Base-by-base conservation (phyloP, 177 flowering plant species). In the Vitis hybrid region DNA sequence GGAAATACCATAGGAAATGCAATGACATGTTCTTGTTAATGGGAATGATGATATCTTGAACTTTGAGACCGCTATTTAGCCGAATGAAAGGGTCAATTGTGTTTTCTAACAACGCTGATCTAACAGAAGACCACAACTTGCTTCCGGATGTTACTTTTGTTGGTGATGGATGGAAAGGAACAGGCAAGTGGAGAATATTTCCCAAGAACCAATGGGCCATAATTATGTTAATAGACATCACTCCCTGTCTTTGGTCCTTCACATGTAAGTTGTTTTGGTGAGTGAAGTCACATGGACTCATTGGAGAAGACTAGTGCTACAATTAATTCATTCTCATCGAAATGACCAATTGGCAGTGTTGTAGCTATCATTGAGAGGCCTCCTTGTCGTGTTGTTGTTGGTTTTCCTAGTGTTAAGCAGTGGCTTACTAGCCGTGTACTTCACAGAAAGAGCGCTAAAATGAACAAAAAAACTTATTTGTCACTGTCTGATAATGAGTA, bases 291-390 rank as follows among this genome's bases (percentile, higher is more conserved):
- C 46, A 35, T 40, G 24, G 73, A 66, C 71, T 74, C 86, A 12
- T 60, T 90, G 60, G 84, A 58, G 52, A 87, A 78, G 74, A 55
- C 93, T 66, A 85, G 85, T 77, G 77, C 86, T 52, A 17, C 74
- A 51, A 32, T 87, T 58, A 79, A 69, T 72, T 72, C 83, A 56
- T 79, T 66, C 62, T 97, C 97, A 27, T 79, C 75, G 27, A 96
- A 87, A 79, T 75, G 97, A 30, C 97, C 99, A 35, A 91, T 98
- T 35, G 99, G 99, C 14, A 83, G 70, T 67, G 97, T 96, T 57
- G 83, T 96, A 27, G 86, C 91, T 11, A 80, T 96, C 52, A 62
- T 92, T 72, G 84, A 90, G 70, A 84, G 64, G 62, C 93, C 98
- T 67, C 82, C 73, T 69, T 90, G 91, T 11, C 84, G 98, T 67